Evolutionary conservation across 2,329 filamentous ascomycete genomes (phyloP).

Genomic region (Venturia pyrina): DNA sequence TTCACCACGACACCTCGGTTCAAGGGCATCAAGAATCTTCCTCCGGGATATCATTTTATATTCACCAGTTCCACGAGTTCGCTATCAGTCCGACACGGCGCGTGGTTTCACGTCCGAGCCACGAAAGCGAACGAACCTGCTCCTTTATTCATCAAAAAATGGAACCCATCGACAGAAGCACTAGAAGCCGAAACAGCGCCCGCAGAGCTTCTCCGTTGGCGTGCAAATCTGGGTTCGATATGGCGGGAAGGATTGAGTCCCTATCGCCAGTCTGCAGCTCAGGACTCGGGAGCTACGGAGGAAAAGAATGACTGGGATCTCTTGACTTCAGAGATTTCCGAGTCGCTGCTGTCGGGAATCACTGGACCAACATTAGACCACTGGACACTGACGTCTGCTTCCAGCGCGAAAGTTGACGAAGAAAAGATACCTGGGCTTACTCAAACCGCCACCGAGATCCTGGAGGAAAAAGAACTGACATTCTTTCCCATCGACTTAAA

Average conservation of each 20-base stretch:
- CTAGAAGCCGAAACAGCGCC: slow-evolving; percentile 32
- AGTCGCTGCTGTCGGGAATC: slow-evolving; percentile 40
- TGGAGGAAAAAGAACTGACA: slow-evolving; percentile 35
- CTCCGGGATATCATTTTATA: slow-evolving; percentile 49
- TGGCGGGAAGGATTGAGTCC: slow-evolving; percentile 44
- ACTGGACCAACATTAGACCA: slow-evolving; percentile 29
- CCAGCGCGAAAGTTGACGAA: slow-evolving; percentile 44
- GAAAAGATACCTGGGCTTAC: slow-evolving; percentile 51
- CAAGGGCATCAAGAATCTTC: slow-evolving; percentile 49
- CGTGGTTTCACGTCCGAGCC: slow-evolving; percentile 45
- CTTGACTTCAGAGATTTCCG: slow-evolving; percentile 42
- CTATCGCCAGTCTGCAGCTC: slow-evolving; percentile 32
- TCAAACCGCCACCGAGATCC: slow-evolving; percentile 14
- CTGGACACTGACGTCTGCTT: slow-evolving; percentile 50
- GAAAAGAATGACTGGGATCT: slow-evolving; percentile 43
- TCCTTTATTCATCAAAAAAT: slow-evolving; percentile 45
- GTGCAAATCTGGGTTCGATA: slow-evolving; percentile 45
- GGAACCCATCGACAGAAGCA: slow-evolving; percentile 40
- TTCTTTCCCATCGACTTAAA: slow-evolving; percentile 52
- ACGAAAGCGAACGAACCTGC: slow-evolving; percentile 11
- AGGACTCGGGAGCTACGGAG: slow-evolving; percentile 22
- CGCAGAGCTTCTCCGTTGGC: slow-evolving; percentile 36
- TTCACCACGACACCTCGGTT: slow-evolving; percentile 54
- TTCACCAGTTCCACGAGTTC: slow-evolving; percentile 49
- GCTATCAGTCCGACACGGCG: slow-evolving; percentile 50